phyloP scores from a whole-genome alignment of 1,284 basidiomycete genomes.

The Sanghuangporus weigelae region DNA sequence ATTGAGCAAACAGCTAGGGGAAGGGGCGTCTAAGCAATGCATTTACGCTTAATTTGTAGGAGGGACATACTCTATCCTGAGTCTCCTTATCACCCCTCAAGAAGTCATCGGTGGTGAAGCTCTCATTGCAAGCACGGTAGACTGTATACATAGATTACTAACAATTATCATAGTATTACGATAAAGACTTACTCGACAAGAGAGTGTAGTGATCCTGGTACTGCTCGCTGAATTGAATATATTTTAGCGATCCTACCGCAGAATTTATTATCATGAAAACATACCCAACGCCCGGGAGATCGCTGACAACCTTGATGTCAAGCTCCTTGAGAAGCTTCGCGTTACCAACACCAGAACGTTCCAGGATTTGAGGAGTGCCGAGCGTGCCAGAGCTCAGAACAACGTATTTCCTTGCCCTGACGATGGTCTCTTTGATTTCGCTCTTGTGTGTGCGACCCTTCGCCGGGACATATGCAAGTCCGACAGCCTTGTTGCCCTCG shows the following conservation, averaged over 20 bases:
- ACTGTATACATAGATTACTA: conserved; percentile 36
- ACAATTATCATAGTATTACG: neutral
- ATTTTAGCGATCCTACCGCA: neutral
- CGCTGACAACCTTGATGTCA: conserved; percentile 57
- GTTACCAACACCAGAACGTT: conserved; percentile 64
- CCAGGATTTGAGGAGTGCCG: conserved; percentile 64
- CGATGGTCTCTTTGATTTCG: conserved; percentile 54
- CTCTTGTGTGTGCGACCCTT: conserved; percentile 53
- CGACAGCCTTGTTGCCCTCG: conserved; percentile 65
- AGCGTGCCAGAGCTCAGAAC: conserved; percentile 63
- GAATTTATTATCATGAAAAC: conserved; percentile 22
- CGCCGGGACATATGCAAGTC: conserved; percentile 62
- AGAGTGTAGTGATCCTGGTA: conserved; percentile 75
- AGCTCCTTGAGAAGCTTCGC: conserved; percentile 48
- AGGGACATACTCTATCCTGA: conserved; percentile 40
- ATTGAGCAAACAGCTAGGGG: conserved; percentile 53
- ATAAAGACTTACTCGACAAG: conserved; percentile 41
- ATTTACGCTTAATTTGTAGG: neutral
- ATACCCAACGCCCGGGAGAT: conserved; percentile 66
- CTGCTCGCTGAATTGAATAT: conserved; percentile 44
- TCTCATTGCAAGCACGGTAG: conserved; percentile 64
- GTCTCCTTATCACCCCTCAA: conserved; percentile 57
- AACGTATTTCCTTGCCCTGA: conserved; percentile 57
- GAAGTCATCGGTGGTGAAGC: conserved; percentile 60
- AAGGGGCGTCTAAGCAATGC: neutral